phyloP scores from a whole-genome alignment of 805 yeast genomes.

The Kazachstania bromeliacearum region DNA sequence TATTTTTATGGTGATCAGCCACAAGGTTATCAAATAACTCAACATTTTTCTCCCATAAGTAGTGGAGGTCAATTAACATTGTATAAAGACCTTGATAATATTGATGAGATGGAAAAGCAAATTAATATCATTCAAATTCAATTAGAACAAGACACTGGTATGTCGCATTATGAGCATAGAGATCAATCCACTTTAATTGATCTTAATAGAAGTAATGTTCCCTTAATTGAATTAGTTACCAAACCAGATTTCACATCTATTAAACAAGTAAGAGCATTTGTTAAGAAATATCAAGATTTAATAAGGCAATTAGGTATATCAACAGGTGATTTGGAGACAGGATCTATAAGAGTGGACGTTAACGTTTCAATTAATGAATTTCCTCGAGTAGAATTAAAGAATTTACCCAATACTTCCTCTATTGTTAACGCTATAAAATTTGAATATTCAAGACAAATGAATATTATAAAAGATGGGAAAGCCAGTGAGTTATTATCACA shows the following conservation, averaged over 20 bases:
- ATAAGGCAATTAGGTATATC: conserved; percentile 64
- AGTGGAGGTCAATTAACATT: conserved; percentile 50
- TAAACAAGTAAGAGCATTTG: conserved; percentile 64
- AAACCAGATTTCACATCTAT: conserved; percentile 70
- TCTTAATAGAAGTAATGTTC: conserved; percentile 74
- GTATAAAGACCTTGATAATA: conserved; percentile 43
- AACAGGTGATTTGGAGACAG: conserved; percentile 86
- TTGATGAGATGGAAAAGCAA: conserved; percentile 33
- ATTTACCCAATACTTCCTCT: conserved; percentile 75
- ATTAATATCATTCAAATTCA: conserved; percentile 75
- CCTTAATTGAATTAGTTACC: conserved; percentile 85
- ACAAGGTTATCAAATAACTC: conserved; percentile 90
- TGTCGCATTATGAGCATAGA: conserved; percentile 45
- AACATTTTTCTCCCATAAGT: conserved; percentile 74
- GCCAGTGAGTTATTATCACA: conserved; percentile 18
- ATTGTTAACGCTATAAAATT: conserved; percentile 63
- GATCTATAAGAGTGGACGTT: conserved; percentile 92
- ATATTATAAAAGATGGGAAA: conserved; percentile 34
- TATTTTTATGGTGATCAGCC: conserved; percentile 97
- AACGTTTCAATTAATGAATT: conserved; percentile 72
- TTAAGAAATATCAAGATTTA: conserved; percentile 68
- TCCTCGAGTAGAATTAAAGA: conserved; percentile 79
- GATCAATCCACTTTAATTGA: conserved; percentile 45
- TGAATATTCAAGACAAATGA: conserved; percentile 66
- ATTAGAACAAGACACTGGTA: conserved; percentile 92